Base-by-base conservation (phyloP, 495 filamentous ascomycete species). In the Lophiotrema nucula region DNA sequence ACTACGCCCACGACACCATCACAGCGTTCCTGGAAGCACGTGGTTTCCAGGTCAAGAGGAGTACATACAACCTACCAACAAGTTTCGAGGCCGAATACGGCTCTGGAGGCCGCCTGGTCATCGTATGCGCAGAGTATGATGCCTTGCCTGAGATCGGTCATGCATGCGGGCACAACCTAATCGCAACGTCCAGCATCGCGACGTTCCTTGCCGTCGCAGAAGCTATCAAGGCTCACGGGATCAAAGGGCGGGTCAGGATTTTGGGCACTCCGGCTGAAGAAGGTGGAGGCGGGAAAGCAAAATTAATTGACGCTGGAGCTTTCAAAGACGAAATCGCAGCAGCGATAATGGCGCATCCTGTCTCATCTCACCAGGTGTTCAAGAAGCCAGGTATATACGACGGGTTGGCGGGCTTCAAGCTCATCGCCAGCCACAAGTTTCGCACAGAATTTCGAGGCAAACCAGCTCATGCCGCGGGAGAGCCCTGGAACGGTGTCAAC, bases 211-310 rank as follows among this genome's bases (percentile, higher is more conserved):
- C n/a, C n/a, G n/a, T n/a, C n/a, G n/a, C n/a, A n/a, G n/a, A n/a
- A n/a, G n/a, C n/a, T n/a, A n/a, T n/a, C n/a, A n/a, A n/a, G n/a
- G n/a, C n/a, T n/a, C n/a, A n/a, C n/a, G n/a, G n/a, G n/a, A n/a
- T n/a, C n/a, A n/a, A n/a, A n/a, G n/a, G n/a, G n/a, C n/a, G n/a
- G n/a, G n/a, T n/a, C n/a, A n/a, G n/a, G n/a, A n/a, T n/a, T n/a
- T n/a, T n/a, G n/a, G n/a, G n/a, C n/a, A n/a, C n/a, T n/a, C 86
- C 86, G 0, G 86, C 82, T 0, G 85, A 89, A 66, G 85, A 88
- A 72, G 80, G 79, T 21, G 83, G 83, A 4, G 84, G 84, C 4
- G 86, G 85, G 18, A 88, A 89, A 66, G 82, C 82, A 50, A 80
- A 78, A 42, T 73, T 88, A 8, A 73, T 88, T 22, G 67, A 85